Evolutionary conservation across 805 yeast species (phyloP).

Genomic region (Teunomyces tritomae): DNA sequence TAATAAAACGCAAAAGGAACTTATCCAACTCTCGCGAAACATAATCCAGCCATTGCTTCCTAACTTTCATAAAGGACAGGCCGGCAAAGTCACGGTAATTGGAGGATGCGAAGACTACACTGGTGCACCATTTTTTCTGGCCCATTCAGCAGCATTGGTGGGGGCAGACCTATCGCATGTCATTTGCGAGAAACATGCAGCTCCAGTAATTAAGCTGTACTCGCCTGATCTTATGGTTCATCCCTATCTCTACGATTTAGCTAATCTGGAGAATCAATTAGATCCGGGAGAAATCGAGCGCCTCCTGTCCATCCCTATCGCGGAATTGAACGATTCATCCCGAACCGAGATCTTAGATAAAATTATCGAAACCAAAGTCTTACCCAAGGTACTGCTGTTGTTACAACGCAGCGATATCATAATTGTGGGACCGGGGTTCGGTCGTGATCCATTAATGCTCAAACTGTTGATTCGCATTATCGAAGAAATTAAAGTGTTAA

Average conservation of each 20-base stretch:
- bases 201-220: slow-evolving; percentile 77
- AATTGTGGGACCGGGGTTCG: slow-evolving; percentile 92
- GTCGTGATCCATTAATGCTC: slow-evolving; percentile 72
- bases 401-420: slow-evolving; percentile 73
- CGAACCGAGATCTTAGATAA: slow-evolving; percentile 20
- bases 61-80: slow-evolving; percentile 83
- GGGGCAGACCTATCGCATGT: slow-evolving; percentile 91
- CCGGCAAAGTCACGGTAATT: slow-evolving; percentile 79
- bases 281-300: slow-evolving; percentile 17
- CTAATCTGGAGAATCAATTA: slow-evolving; percentile 23
- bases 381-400: slow-evolving; percentile 55
- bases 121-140: slow-evolving; percentile 93
- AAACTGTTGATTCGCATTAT: slow-evolving; percentile 57
- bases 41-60: slow-evolving; percentile 77
- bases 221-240: slow-evolving; percentile 96
- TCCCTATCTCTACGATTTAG: slow-evolving; percentile 69
- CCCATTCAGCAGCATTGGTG: slow-evolving; percentile 75
- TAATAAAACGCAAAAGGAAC: slow-evolving; percentile 36
- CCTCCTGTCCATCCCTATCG: slow-evolving; percentile 13
- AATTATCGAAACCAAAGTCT: slow-evolving; percentile 42
- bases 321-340: slow-evolving; percentile 19
- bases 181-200: slow-evolving; percentile 80
- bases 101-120: slow-evolving; percentile 97
- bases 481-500: slow-evolving; percentile 50
- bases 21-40: slow-evolving; percentile 48